These are phyloP conservation scores for Bacterosira constricta DNA, from an alignment of 108 stramenopile species.

Conservation along the genomic window DNA sequence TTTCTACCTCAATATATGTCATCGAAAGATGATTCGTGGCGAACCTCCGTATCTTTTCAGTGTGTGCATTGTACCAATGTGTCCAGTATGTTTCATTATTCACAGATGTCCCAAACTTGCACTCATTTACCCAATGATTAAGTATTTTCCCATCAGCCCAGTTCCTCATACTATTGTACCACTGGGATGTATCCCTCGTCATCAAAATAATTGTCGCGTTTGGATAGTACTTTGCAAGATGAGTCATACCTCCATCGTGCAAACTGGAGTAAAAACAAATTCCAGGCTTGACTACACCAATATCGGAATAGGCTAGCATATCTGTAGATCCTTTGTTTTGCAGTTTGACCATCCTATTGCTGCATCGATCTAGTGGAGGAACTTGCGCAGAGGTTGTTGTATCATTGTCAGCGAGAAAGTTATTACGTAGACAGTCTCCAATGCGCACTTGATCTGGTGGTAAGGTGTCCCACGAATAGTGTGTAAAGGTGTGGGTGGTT, in stretches of 20 bases:
- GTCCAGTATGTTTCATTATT: slow-evolving; percentile 8
- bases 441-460: background rate
- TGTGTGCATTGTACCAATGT: slow-evolving; percentile 42
- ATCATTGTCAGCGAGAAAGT: background rate
- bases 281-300: background rate
- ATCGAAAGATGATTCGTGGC: slow-evolving; percentile 34
- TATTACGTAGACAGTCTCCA: background rate
- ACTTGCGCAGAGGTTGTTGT: background rate
- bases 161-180: background rate
- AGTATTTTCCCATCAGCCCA: background rate
- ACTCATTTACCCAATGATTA: background rate
- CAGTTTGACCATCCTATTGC: background rate
- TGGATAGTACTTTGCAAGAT: background rate
- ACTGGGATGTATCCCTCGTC: background rate
- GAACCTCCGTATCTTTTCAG: slow-evolving; percentile 34
- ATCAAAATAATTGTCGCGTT: slow-evolving; percentile 3
- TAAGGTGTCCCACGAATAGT: no score
- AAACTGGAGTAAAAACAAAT: slow-evolving; percentile 4
- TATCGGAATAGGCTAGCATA: slow-evolving; percentile 1
- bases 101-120: no score
- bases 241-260: slow-evolving; percentile 2
- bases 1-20: slow-evolving; percentile 41
- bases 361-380: background rate
- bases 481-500: background rate
- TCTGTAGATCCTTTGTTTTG: slow-evolving; percentile 6